These are phyloP conservation scores for Gloeophyllum trabeum DNA, from an alignment of 768 basidiomycete species.

Conservation along the genomic window DNA sequence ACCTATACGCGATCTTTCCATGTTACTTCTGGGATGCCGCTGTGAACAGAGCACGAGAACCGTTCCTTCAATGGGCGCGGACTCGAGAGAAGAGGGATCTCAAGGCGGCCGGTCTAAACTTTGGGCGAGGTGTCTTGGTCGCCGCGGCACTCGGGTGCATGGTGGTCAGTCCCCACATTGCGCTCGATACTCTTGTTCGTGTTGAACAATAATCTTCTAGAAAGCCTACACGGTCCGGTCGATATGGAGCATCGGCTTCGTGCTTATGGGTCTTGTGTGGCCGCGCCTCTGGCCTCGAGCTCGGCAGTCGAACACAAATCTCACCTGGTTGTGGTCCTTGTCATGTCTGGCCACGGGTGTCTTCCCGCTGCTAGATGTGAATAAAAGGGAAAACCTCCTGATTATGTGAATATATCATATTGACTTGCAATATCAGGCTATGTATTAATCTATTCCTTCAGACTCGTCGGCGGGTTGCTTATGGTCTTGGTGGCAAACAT, in stretches of 20 bases:
- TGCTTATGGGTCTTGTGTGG: constrained; percentile 54
- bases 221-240: constrained; percentile 59
- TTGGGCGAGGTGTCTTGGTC: constrained; percentile 17
- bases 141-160: constrained; percentile 46
- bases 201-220: constrained; percentile 21
- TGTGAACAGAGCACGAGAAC: constrained; percentile 4
- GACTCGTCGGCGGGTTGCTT: too few species aligned
- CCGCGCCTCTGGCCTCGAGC: constrained; percentile 39
- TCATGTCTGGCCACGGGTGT: constrained; percentile 44
- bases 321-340: constrained; percentile 30
- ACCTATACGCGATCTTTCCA: constrained; percentile 65
- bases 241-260: constrained; percentile 62
- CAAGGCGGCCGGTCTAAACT: not conserved
- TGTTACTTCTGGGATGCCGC: constrained; percentile 68
- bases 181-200: not conserved
- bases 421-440: too few species aligned
- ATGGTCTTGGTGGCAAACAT: too few species aligned
- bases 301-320: constrained; percentile 15
- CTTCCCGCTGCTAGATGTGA: constrained; percentile 65
- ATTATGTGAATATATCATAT: constrained; percentile 38
- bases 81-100: not conserved
- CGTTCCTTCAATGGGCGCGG: constrained; percentile 1
- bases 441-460: too few species aligned
- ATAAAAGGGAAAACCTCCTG: constrained; percentile 51
- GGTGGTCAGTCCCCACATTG: constrained; percentile 42